Evolutionary conservation across 73 alveolate genomes (phyloP).

Genomic region (Tetrahymena malaccensis): DNA sequence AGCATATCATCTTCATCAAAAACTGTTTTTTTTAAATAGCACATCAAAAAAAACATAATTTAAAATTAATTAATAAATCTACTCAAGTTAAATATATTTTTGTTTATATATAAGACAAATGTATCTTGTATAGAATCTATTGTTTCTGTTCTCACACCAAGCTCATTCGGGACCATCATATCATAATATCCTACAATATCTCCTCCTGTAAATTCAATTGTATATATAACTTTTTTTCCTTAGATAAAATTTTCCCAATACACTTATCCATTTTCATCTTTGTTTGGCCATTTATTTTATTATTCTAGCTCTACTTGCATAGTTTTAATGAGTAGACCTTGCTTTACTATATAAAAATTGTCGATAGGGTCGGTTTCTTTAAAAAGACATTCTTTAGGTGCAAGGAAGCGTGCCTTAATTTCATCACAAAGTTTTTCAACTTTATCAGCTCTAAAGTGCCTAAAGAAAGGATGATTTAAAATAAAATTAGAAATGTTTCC

Average conservation of each 20-base stretch:
- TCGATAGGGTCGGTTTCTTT: conserved; percentile 32
- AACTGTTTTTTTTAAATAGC: not conserved
- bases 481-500: not conserved
- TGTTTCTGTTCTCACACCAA: conserved; percentile 27
- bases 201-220: conserved; percentile 12
- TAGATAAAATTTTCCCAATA: conserved; percentile 10
- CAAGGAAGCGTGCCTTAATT: conserved; percentile 24
- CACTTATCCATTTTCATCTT: conserved; percentile 1
- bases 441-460: conserved; percentile 23
- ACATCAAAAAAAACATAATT: not conserved
- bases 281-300: conserved; percentile 32
- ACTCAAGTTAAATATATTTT: conserved; percentile 1
- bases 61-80: not conserved
- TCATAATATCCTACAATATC: conserved; percentile 30
- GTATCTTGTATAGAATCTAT: conserved; percentile 32
- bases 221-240: not conserved
- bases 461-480: conserved; percentile 13
- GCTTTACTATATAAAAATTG: conserved; percentile 31
- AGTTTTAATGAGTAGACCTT: conserved; percentile 16
- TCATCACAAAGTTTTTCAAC: conserved; percentile 39
- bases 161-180: conserved; percentile 2
- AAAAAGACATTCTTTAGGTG: conserved; percentile 35
- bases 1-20: conserved; percentile 36
- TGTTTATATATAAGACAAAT: conserved; percentile 6
- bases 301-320: conserved; percentile 24